Percentiles rank a stretch among this genome's conserved stretches.
Conservation (phyloP, 140 eudicot genomes). For the Flaveria floridana region DNA sequence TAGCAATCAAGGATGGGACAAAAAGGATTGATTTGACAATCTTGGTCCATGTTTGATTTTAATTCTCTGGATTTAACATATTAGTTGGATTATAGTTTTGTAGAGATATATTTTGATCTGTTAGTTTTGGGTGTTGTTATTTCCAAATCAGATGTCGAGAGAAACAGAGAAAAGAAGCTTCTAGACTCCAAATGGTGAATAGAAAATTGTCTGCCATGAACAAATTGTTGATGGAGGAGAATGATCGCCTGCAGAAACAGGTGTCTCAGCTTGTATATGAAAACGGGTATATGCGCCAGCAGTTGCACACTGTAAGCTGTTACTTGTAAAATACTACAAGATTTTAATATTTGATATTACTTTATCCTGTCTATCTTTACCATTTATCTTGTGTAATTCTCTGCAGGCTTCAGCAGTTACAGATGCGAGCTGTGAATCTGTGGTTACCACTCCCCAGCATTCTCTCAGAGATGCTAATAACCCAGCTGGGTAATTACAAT, state of each 20-base stretch:
- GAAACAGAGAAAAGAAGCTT: constrained; percentile 84
- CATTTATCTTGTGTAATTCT: background rate
- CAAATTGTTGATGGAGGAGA: constrained; percentile 90
- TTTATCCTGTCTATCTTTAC: background rate
- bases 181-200: constrained; percentile 73
- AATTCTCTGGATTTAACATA: too few species aligned
- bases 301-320: constrained; percentile 63
- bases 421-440: constrained; percentile 82
- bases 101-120: background rate
- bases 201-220: constrained; percentile 86
- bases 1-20: background rate
- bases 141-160: constrained; percentile 66
- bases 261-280: constrained; percentile 87
- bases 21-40: constrained; percentile 6
- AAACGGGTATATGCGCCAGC: constrained; percentile 83
- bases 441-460: constrained; percentile 84
- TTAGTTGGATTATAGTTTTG: background rate
- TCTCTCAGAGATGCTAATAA: constrained; percentile 77
- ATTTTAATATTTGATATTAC: background rate
- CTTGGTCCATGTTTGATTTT: background rate
- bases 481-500: constrained; percentile 86
- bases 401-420: constrained; percentile 61
- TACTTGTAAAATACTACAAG: background rate
- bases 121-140: background rate
- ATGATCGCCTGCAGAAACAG: constrained; percentile 86